A percentile compares a stretch with the other conserved stretches of the same genome.
Conservation (phyloP, 2,329 filamentous ascomycete species). For the Colletotrichum lupini region DNA sequence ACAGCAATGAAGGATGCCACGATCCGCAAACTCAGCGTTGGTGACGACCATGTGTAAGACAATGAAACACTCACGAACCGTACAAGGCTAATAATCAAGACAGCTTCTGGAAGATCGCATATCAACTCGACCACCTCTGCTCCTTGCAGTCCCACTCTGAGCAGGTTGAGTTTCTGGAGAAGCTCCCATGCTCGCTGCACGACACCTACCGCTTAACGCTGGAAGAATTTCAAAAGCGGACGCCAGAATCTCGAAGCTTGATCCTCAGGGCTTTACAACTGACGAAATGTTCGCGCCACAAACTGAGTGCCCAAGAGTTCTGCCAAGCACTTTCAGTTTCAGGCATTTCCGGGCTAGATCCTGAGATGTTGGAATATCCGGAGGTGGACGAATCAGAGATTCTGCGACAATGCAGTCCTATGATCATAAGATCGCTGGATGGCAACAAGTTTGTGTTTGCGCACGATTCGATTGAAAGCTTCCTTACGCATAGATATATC, state of each 20-base stretch:
- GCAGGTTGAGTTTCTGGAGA: background rate
- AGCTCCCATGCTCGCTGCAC: background rate
- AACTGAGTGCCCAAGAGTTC: background rate
- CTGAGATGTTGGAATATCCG: background rate
- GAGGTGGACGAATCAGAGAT: conserved; percentile 17
- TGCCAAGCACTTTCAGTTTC: conserved; percentile 14
- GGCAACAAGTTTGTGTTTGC: background rate
- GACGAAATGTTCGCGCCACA: too few species aligned
- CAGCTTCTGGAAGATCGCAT: background rate
- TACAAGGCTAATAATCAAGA: background rate
- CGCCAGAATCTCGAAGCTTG: background rate
- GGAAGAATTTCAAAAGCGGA: background rate
- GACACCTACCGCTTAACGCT: background rate
- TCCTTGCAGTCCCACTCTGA: background rate
- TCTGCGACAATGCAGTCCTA: background rate
- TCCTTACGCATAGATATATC: background rate
- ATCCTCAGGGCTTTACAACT: background rate
- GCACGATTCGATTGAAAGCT: background rate
- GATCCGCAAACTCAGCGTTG: background rate
- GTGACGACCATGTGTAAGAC: background rate
- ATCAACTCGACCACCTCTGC: background rate
- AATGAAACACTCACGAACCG: background rate
- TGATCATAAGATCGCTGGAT: background rate
- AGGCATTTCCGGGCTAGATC: background rate
- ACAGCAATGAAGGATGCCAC: background rate